Percentiles rank a stretch among this genome's conserved stretches.
Evolutionary conservation across 2,329 filamentous ascomycete species (phyloP).

Genomic region (Thielaviopsis euricoi): DNA sequence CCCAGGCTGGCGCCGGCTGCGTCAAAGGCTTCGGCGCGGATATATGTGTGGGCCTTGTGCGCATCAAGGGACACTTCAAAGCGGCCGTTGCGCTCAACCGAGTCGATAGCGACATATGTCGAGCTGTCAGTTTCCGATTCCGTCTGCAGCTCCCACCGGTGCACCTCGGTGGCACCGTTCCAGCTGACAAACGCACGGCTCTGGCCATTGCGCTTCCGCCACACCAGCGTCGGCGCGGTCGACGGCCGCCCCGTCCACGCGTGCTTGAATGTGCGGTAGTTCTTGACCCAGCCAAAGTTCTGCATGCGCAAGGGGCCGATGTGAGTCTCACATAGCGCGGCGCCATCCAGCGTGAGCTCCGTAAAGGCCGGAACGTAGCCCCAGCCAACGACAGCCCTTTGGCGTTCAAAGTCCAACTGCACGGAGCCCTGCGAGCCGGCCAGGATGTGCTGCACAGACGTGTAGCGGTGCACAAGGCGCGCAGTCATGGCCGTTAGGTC

Average conservation of each 20-base stretch:
- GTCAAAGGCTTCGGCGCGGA: background rate
- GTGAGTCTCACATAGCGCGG: conserved; percentile 35
- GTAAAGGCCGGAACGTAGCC: conserved; percentile 32
- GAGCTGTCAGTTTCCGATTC: conserved; percentile 19
- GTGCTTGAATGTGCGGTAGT: conserved; percentile 37
- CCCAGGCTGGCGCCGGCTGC: background rate
- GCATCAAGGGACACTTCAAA: conserved; percentile 26
- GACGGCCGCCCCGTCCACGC: conserved; percentile 33
- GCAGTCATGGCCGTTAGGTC: conserved; percentile 30
- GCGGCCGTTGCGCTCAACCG: conserved; percentile 18
- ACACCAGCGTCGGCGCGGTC: conserved; percentile 16
- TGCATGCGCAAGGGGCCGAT: conserved; percentile 23
- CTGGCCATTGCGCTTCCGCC: conserved; percentile 14
- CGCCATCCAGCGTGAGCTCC: conserved; percentile 30
- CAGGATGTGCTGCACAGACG: conserved; percentile 30
- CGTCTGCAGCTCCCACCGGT: conserved; percentile 32
- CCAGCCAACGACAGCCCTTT: conserved; percentile 40
- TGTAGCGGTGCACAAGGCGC: conserved; percentile 28
- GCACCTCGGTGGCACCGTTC: conserved; percentile 34
- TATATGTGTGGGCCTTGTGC: background rate
- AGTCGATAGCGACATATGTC: conserved; percentile 22
- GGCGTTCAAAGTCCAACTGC: conserved; percentile 32
- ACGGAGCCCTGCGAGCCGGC: conserved; percentile 33
- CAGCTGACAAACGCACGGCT: conserved; percentile 31
- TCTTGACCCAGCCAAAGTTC: conserved; percentile 24